Evolutionary conservation across 805 yeast species (phyloP).

Genomic region (Starmerella sp.): DNA sequence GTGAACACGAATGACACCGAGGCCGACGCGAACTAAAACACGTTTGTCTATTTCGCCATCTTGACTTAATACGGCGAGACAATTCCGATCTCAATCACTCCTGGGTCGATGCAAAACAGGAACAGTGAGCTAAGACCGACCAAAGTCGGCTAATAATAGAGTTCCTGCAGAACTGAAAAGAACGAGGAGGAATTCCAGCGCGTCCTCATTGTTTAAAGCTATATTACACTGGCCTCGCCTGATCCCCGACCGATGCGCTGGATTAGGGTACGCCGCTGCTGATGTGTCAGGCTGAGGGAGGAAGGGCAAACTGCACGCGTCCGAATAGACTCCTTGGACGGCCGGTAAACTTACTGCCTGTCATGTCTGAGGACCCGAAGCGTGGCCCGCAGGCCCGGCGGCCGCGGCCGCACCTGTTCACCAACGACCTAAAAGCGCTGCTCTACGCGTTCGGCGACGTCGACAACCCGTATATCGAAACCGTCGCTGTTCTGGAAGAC

Average conservation of each 20-base stretch:
- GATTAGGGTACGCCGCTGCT: not conserved
- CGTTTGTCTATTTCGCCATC: too few species aligned
- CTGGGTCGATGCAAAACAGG: not conserved
- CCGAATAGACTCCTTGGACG: too few species aligned
- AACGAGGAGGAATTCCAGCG: too few species aligned
- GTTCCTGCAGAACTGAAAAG: too few species aligned
- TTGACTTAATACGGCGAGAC: too few species aligned
- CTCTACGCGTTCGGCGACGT: slow-evolving; percentile 67
- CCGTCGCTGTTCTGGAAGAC: slow-evolving; percentile 57
- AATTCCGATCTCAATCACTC: too few species aligned
- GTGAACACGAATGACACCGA: too few species aligned
- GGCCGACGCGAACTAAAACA: too few species aligned
- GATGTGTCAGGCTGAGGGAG: not conserved
- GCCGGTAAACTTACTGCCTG: not conserved
- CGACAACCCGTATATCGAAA: slow-evolving; percentile 52
- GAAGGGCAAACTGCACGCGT: not conserved
- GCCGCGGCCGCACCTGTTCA: slow-evolving; percentile 26
- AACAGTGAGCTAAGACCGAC: not conserved
- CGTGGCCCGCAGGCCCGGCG: slow-evolving; percentile 7
- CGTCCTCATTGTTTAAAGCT: too few species aligned
- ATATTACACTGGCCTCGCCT: too few species aligned
- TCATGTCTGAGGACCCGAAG: slow-evolving; percentile 8
- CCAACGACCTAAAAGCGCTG: slow-evolving; percentile 41
- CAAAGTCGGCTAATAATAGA: not conserved
- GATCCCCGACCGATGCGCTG: not conserved